Evolutionary conservation across 1,284 basidiomycete species (phyloP), one percentile per base, ranked within the genome.

Genomic region (Agroathelia rolfsii): DNA sequence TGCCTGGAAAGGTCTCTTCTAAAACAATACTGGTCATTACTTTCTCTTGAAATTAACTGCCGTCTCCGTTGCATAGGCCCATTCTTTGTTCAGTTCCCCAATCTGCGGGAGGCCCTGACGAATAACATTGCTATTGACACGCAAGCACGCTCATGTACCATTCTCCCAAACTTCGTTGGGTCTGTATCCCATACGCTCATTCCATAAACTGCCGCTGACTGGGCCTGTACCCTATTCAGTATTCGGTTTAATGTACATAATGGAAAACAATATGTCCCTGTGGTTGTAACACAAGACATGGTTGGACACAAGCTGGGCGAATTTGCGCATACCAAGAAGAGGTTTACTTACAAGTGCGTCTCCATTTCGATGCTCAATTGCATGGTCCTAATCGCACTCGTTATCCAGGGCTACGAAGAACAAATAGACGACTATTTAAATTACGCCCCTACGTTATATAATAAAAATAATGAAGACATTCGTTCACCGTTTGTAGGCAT

Each of bases 281-380:
- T 98, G 21, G 62, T 70, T 21, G 69, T 98, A 38, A 90, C 87
- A 9, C 89, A 94, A 56, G 93, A 97, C 54, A 97, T 97, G 93
- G 89, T 98, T 3, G 94, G 94, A 0, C 92, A 97, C 56, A 97
- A 98, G 58, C 60, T 98, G 35, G 94, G 94, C 32, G 93, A 97
- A 64, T 97, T 97, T 58, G 69, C 90, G 12, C 72, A 81, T 40
- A 96, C 92, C 25, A 77, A 86, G 58, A 83, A 82, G 53, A 68
- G 69, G 35, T 84, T 85, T 52, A 67, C 62, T n/a, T 83, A 72
- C 57, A 82, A 70, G 82, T 82, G 50, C 47, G 78, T 69, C n/a
- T n/a, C n/a, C n/a, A n/a, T n/a, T n/a, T n/a, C n/a, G n/a, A n/a
- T n/a, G n/a, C n/a, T n/a, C n/a, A n/a, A n/a, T n/a, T n/a, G n/a